Conservation (phyloP, 768 basidiomycete genomes). For the Agrocybe chaxingu region DNA sequence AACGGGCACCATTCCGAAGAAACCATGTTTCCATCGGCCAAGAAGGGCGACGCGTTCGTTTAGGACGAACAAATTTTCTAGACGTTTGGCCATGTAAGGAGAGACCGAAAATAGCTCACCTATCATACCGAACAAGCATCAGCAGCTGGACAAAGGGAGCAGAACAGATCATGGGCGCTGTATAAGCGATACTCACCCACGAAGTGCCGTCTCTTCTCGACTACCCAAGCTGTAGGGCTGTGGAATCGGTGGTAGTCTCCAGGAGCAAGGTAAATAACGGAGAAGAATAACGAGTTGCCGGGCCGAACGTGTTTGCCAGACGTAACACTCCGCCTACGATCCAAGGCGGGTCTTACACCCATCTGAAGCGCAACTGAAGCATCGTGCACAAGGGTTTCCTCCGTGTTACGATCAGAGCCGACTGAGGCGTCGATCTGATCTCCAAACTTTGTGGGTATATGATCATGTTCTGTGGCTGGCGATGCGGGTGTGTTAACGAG, state of each 20-base stretch:
- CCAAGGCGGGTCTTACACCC: conserved; percentile 40
- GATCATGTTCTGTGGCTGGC: conserved; percentile 9
- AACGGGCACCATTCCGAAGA: conserved; percentile 97
- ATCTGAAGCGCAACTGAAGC: conserved; percentile 71
- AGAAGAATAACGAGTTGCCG: conserved; percentile 85
- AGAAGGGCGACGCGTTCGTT: conserved; percentile 96
- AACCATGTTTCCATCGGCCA: conserved; percentile 92
- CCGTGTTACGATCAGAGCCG: conserved; percentile 44
- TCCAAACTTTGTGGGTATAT: conserved; percentile 55
- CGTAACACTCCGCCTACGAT: conserved; percentile 25
- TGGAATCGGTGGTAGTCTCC: conserved; percentile 99
- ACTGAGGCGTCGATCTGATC: conserved; percentile 76
- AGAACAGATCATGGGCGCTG: neutral
- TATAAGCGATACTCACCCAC: conserved; percentile 53
- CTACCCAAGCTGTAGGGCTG: conserved; percentile 94
- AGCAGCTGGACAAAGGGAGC: neutral
- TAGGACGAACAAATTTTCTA: conserved; percentile 93
- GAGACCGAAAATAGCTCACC: conserved; percentile 96
- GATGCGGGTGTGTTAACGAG: conserved; percentile 2
- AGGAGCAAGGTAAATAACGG: conserved; percentile 96
- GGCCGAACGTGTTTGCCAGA: conserved; percentile 54
- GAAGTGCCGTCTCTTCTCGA: conserved; percentile 93
- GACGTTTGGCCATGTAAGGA: conserved; percentile 89
- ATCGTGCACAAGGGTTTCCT: conserved; percentile 63
- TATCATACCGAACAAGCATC: conserved; percentile 20